Evolutionary conservation across 2,329 filamentous ascomycete species (phyloP).

Genomic region (Penicillium sp.): DNA sequence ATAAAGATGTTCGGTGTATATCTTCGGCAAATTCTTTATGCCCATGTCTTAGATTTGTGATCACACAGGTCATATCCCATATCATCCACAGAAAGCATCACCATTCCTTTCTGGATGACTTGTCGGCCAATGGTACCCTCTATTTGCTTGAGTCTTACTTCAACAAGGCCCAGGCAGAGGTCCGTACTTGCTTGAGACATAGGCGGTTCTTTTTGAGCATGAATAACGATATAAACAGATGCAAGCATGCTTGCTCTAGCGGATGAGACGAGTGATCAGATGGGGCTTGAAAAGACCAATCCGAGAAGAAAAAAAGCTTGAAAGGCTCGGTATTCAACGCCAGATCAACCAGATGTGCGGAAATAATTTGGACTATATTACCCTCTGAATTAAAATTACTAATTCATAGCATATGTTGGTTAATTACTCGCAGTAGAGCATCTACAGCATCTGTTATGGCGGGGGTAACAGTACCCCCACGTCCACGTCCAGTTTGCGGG

Average conservation of each 20-base stretch:
- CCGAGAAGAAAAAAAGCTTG: background rate
- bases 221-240: background rate
- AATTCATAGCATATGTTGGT: too few relatives aligned
- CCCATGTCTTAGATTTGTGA: background rate
- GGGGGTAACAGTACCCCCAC: background rate
- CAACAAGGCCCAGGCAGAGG: background rate
- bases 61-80: background rate
- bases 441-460: background rate
- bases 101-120: background rate
- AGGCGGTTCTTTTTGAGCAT: background rate
- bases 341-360: background rate
- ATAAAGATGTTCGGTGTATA: background rate
- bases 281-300: background rate
- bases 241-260: background rate
- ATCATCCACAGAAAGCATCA: background rate
- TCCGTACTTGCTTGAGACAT: background rate
- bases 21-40: background rate
- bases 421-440: too few relatives aligned
- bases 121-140: background rate
- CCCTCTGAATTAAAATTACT: background rate
- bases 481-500: background rate
- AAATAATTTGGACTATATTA: background rate
- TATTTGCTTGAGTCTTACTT: background rate
- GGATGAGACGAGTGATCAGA: background rate
- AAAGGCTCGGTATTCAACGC: background rate